These are phyloP conservation scores for Plasmodium knowlesi DNA, from an alignment of 169 alveolate genomes.

Conservation along the genomic window DNA sequence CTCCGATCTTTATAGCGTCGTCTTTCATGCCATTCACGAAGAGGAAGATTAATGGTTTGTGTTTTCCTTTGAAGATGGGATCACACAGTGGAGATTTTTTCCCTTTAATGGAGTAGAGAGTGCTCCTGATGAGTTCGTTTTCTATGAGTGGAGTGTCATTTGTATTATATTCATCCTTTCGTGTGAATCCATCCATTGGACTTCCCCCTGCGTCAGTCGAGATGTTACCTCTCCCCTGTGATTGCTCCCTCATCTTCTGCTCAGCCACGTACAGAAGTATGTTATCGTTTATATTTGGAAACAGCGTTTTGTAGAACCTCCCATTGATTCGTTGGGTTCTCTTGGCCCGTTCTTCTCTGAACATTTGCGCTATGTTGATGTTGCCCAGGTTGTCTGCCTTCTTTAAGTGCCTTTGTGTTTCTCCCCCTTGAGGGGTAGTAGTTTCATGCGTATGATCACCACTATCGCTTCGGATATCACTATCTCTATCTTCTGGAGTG, in stretches of 20 bases:
- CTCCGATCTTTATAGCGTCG: slow-evolving; percentile 10
- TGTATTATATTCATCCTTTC: slow-evolving; percentile 9
- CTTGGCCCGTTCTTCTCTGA: background rate
- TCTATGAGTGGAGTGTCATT: background rate
- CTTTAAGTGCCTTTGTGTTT: background rate
- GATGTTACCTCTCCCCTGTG: background rate
- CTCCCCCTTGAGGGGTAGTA: background rate
- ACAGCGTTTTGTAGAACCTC: slow-evolving; percentile 27
- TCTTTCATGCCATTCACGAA: slow-evolving; percentile 49
- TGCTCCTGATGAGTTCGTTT: background rate
- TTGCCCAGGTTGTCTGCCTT: background rate
- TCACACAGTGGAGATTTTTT: slow-evolving; percentile 65
- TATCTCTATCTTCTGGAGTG: too few relatives aligned
- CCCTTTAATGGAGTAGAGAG: slow-evolving; percentile 10
- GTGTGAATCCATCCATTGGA: background rate
- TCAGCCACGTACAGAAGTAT: slow-evolving; percentile 48
- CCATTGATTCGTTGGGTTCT: background rate
- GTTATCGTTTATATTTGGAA: slow-evolving; percentile 36
- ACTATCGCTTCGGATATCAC: background rate
- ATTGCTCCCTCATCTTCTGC: slow-evolving; percentile 33
- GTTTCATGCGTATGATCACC: background rate
- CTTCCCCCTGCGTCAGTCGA: background rate
- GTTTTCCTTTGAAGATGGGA: slow-evolving; percentile 67
- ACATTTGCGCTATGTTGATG: slow-evolving; percentile 16
- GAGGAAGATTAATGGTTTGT: slow-evolving; percentile 65